Conservation (phyloP, 768 basidiomycete genomes). For the Russula vinacea region DNA sequence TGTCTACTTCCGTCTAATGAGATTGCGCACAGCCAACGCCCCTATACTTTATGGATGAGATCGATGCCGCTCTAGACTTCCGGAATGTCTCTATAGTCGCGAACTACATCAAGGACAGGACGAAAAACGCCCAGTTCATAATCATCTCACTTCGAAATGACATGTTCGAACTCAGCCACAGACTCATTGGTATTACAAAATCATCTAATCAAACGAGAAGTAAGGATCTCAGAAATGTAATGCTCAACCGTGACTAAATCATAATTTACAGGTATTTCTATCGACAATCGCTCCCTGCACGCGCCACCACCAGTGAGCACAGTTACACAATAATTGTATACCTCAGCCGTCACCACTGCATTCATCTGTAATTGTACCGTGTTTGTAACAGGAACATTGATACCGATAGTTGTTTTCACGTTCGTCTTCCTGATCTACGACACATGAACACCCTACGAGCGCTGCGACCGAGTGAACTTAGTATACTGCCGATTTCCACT, state of each 20-base stretch:
- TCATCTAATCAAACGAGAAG: slow-evolving; percentile 83
- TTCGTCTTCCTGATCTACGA: no score
- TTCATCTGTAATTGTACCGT: slow-evolving; percentile 17
- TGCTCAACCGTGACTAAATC: background rate
- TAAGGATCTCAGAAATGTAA: slow-evolving; percentile 32
- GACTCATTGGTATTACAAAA: slow-evolving; percentile 99
- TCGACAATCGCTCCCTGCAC: slow-evolving; percentile 66
- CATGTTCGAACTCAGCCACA: slow-evolving; percentile 97
- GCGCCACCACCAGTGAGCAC: slow-evolving; percentile 19
- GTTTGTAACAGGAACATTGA: slow-evolving; percentile 18
- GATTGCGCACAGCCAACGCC: slow-evolving; percentile 69
- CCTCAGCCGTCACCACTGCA: slow-evolving; percentile 4
- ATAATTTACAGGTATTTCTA: slow-evolving; percentile 59
- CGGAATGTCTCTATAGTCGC: slow-evolving; percentile 97
- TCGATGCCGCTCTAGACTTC: slow-evolving; percentile 94
- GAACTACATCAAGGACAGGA: slow-evolving; percentile 96
- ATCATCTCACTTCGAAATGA: slow-evolving; percentile 97
- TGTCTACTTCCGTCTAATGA: slow-evolving; percentile 13
- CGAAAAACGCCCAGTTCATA: slow-evolving; percentile 97
- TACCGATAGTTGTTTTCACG: background rate
- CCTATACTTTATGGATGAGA: slow-evolving; percentile 98
- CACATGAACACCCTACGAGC: no score
- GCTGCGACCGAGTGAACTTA: no score
- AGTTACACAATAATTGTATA: slow-evolving; percentile 29
- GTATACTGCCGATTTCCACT: no score